A percentile compares a stretch with the other conserved stretches of the same genome.
phyloP scores from a whole-genome alignment of 306 rosid species.

The Acacia acuminata region DNA sequence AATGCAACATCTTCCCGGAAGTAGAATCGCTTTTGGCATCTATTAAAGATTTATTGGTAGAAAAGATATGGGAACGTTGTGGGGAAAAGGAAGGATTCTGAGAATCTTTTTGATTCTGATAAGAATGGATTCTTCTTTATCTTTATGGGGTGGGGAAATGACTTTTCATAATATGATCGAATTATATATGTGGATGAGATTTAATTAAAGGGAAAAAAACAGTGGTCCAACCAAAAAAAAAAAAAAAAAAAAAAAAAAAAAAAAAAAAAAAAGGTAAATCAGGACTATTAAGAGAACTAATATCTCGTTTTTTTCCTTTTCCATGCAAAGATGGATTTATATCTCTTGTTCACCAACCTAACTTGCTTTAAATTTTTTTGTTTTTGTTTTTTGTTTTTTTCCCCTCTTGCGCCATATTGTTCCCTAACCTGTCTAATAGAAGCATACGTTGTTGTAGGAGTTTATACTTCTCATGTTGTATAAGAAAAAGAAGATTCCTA shows the following conservation, averaged over 20 bases:
- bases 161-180: neutral
- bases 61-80: neutral
- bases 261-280: neutral
- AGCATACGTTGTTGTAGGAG: too few species aligned
- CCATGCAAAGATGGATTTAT: neutral
- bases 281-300: neutral
- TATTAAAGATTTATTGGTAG: constrained; percentile 13
- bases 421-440: neutral
- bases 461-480: too few species aligned
- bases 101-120: constrained; percentile 30
- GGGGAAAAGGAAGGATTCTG: neutral
- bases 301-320: neutral
- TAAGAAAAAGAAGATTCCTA: too few species aligned
- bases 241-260: neutral
- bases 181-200: neutral
- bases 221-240: neutral
- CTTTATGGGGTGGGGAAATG: neutral
- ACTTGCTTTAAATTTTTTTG: neutral
- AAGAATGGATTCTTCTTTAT: constrained; percentile 16
- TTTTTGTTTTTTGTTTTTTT: neutral
- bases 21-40: constrained; percentile 20
- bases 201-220: neutral
- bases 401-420: neutral
- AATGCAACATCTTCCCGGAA: neutral
- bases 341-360: neutral